Conservation (phyloP, 2,329 filamentous ascomycete genomes). For the Phialophora macrospora region DNA sequence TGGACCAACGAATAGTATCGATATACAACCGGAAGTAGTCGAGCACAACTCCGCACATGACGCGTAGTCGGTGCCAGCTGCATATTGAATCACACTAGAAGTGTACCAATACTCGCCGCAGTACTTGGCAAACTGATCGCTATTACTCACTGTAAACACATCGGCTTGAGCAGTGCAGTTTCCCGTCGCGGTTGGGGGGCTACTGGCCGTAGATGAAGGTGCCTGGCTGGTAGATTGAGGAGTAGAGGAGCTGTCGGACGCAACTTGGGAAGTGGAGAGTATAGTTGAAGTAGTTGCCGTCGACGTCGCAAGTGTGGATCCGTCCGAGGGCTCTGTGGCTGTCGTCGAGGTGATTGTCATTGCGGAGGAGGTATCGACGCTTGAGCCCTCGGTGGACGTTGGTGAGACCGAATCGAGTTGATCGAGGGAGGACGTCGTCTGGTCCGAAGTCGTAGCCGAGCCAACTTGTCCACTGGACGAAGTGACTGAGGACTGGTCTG, state of each 20-base stretch:
- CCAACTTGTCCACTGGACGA: not conserved
- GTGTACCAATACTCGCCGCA: not conserved
- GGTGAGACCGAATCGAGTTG: not conserved
- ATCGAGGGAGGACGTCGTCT: no score
- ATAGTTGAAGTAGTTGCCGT: not conserved
- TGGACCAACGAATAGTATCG: not conserved
- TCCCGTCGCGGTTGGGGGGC: not conserved
- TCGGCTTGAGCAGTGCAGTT: not conserved
- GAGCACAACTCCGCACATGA: constrained; percentile 1
- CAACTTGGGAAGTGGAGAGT: not conserved
- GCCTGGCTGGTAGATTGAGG: not conserved
- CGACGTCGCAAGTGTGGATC: not conserved
- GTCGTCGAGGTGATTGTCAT: not conserved
- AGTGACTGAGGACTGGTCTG: not conserved
- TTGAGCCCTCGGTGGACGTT: not conserved
- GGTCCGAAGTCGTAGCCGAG: not conserved
- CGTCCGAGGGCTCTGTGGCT: not conserved
- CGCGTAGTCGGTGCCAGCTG: not conserved
- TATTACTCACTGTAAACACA: not conserved
- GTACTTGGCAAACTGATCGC: not conserved
- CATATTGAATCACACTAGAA: not conserved
- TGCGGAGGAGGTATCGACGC: not conserved
- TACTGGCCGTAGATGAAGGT: not conserved
- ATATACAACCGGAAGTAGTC: not conserved
- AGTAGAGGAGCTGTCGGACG: not conserved